These are phyloP conservation scores for Suillus ampliporus DNA, from an alignment of 768 basidiomycete species.

Conservation along the genomic window DNA sequence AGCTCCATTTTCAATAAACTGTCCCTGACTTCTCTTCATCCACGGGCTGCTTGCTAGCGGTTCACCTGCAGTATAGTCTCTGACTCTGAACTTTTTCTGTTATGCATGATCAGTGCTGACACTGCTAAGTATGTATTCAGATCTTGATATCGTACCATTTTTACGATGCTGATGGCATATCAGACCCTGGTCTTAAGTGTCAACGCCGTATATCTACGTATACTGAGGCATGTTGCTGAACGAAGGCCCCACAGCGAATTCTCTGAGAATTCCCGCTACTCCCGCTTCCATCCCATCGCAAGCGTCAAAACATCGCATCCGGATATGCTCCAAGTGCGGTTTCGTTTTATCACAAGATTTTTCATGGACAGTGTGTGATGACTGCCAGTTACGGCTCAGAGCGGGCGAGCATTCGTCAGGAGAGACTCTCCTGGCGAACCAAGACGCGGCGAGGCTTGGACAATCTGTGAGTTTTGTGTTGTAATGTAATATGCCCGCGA, in stretches of 20 bases:
- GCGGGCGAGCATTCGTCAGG: no score
- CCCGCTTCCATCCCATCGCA: conserved; percentile 2
- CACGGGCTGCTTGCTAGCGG: not conserved
- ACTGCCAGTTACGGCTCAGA: conserved; percentile 5
- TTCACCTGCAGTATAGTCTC: not conserved
- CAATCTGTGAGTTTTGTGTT: conserved; percentile 11
- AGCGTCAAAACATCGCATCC: not conserved
- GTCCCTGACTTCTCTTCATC: not conserved
- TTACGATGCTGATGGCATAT: not conserved
- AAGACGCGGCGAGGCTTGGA: not conserved
- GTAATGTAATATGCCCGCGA: not conserved
- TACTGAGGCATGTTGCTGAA: not conserved
- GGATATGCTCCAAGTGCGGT: conserved; percentile 9
- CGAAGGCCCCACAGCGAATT: conserved; percentile 1
- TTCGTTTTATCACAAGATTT: not conserved
- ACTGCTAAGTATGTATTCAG: not conserved
- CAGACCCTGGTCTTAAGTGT: not conserved
- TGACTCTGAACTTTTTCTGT: not conserved
- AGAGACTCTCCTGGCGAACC: not conserved
- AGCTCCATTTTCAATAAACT: not conserved
- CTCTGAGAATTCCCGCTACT: conserved; percentile 3
- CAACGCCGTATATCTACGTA: no score
- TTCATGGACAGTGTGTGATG: conserved; percentile 7
- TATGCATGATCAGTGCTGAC: conserved; percentile 1
- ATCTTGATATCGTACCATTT: not conserved